phyloP scores from a whole-genome alignment of 1,284 basidiomycete species.

The Phellopilus nigrolimitatus region DNA sequence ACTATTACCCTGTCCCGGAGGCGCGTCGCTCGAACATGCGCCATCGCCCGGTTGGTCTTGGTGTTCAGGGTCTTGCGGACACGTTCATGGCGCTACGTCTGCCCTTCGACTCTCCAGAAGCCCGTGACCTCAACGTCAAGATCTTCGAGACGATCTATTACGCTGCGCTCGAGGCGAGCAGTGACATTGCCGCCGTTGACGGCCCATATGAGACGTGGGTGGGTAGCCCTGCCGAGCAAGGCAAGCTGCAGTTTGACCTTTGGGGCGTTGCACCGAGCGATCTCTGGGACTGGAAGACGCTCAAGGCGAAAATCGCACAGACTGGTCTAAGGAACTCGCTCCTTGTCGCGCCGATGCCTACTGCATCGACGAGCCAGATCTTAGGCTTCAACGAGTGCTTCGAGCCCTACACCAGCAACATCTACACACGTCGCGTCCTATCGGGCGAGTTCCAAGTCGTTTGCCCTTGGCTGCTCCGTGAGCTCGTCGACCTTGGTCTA shows the following conservation, averaged over 20 bases:
- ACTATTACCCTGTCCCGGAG: slow-evolving; percentile 92
- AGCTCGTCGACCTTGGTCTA: slow-evolving; percentile 91
- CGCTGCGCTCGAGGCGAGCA: slow-evolving; percentile 88
- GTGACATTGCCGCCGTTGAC: slow-evolving; percentile 78
- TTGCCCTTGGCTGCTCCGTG: slow-evolving; percentile 96
- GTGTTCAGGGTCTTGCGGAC: slow-evolving; percentile 98
- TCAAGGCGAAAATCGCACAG: slow-evolving; percentile 88
- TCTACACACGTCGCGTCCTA: slow-evolving; percentile 98
- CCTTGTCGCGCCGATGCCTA: slow-evolving; percentile 97
- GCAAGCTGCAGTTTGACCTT: slow-evolving; percentile 91
- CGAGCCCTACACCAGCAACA: slow-evolving; percentile 96
- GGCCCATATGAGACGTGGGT: slow-evolving; percentile 91
- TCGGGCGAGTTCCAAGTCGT: slow-evolving; percentile 99
- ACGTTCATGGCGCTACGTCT: slow-evolving; percentile 97
- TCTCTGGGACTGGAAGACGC: slow-evolving; percentile 90
- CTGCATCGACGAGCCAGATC: slow-evolving; percentile 98
- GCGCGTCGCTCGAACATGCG: slow-evolving; percentile 94
- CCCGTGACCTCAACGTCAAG: slow-evolving; percentile 86
- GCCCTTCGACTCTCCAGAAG: slow-evolving; percentile 91
- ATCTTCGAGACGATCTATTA: slow-evolving; percentile 99
- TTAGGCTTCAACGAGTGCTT: slow-evolving; percentile 99
- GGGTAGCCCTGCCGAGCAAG: slow-evolving; percentile 87
- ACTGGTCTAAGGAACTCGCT: slow-evolving; percentile 92
- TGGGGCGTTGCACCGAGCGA: slow-evolving; percentile 93
- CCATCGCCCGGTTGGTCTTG: slow-evolving; percentile 96